A percentile compares a stretch with the other conserved stretches of the same genome.
Evolutionary conservation across 2,329 filamentous ascomycete genomes (phyloP).

Genomic region (Botrytis elliptica): DNA sequence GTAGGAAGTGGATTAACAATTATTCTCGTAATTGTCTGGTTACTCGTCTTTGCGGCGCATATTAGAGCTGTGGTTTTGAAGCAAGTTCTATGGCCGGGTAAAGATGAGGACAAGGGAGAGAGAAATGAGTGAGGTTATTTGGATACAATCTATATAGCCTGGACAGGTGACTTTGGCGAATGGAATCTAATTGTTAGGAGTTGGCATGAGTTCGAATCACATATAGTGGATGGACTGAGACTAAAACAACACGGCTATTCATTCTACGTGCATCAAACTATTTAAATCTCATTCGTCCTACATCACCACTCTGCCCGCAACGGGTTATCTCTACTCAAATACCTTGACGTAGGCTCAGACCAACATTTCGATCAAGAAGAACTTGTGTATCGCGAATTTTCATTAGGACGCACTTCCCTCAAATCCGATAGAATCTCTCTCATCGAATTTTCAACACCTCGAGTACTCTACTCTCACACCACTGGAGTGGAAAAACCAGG

Average conservation of each 20-base stretch:
- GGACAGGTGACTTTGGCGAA: not conserved
- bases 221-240: not conserved
- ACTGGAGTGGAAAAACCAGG: not conserved
- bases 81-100: constrained; percentile 40
- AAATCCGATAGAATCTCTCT: not conserved
- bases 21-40: constrained; percentile 40
- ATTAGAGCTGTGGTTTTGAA: constrained; percentile 36
- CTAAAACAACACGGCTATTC: not conserved
- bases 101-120: constrained; percentile 40
- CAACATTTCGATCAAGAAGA: not conserved
- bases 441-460: not conserved
- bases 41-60: constrained; percentile 35
- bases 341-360: not conserved
- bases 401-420: not conserved
- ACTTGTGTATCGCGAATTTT: not conserved
- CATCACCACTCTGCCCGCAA: not conserved
- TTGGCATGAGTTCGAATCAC: not conserved
- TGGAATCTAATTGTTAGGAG: not conserved
- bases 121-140: constrained; percentile 26
- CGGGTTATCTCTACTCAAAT: not conserved
- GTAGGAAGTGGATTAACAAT: constrained; percentile 52
- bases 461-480: not conserved
- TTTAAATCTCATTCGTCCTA: not conserved
- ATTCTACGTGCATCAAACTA: not conserved
- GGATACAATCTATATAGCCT: not conserved